Evolutionary conservation across 2,329 filamentous ascomycete genomes (phyloP).

Genomic region (Trichoderma guizhouense): DNA sequence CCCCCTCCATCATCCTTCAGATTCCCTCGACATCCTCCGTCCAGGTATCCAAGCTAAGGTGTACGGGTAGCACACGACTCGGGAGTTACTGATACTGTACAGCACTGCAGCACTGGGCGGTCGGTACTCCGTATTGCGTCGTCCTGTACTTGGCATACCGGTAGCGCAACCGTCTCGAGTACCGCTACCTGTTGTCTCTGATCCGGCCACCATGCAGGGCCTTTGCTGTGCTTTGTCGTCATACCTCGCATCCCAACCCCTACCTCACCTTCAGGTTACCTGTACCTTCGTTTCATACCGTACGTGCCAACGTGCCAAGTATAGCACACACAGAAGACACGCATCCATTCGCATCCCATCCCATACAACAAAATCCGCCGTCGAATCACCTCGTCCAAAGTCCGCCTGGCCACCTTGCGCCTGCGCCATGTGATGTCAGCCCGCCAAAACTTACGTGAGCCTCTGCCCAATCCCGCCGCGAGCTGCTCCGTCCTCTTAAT

Average conservation of each 20-base stretch:
- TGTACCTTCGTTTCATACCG: not conserved
- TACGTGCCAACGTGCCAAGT: not conserved
- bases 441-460: slow-evolving; percentile 9
- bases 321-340: not conserved
- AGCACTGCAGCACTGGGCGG: not conserved
- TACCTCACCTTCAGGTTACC: not conserved
- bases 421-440: slow-evolving; percentile 17
- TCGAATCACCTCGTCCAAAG: not conserved
- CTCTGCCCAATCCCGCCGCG: slow-evolving; percentile 2
- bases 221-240: not conserved
- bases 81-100: not conserved
- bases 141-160: not conserved
- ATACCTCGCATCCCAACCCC: not conserved
- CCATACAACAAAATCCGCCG: not conserved
- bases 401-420: not conserved
- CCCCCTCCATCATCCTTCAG: not conserved
- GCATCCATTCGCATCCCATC: not conserved
- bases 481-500: not conserved
- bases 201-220: not conserved
- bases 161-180: not conserved
- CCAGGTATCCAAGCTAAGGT: not conserved
- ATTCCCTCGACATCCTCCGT: not conserved
- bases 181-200: not conserved
- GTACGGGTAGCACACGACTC: not conserved
- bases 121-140: not conserved